phyloP scores from a whole-genome alignment of 768 basidiomycete species.

The Suillus fuscotomentosus region DNA sequence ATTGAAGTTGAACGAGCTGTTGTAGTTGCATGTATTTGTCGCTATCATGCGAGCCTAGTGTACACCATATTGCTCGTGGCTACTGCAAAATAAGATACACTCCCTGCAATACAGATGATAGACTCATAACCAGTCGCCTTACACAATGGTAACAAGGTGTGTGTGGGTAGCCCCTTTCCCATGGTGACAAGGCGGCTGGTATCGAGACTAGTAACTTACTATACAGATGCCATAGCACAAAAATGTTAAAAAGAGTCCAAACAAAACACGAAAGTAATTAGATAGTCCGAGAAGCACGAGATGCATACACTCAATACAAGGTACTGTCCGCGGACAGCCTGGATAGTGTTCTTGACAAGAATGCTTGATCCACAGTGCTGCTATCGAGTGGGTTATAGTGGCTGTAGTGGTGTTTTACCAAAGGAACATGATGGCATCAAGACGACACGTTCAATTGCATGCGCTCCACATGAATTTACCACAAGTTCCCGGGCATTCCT shows the following conservation, averaged over 20 bases:
- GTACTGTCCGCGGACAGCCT: background rate
- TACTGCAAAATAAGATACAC: background rate
- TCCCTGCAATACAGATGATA: background rate
- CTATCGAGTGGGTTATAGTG: no score
- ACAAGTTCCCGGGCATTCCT: background rate
- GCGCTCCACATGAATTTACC: no score
- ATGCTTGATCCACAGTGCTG: background rate
- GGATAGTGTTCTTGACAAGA: background rate
- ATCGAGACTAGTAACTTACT: no score
- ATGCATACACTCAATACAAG: background rate
- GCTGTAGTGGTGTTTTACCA: no score
- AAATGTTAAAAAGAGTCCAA: background rate
- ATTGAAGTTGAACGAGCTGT: no score
- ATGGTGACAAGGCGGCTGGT: no score
- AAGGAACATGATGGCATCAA: no score
- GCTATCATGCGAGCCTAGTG: background rate
- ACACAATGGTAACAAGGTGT: no score
- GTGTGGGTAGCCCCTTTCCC: no score
- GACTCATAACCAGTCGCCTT: background rate
- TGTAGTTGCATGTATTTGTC: background rate
- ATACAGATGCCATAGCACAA: no score
- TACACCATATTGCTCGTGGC: background rate
- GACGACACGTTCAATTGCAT: no score
- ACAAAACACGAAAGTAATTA: background rate
- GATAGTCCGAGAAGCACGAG: background rate